phyloP scores from a whole-genome alignment of 2,329 filamentous ascomycete species.

The Trichophyton mentagrophytes region DNA sequence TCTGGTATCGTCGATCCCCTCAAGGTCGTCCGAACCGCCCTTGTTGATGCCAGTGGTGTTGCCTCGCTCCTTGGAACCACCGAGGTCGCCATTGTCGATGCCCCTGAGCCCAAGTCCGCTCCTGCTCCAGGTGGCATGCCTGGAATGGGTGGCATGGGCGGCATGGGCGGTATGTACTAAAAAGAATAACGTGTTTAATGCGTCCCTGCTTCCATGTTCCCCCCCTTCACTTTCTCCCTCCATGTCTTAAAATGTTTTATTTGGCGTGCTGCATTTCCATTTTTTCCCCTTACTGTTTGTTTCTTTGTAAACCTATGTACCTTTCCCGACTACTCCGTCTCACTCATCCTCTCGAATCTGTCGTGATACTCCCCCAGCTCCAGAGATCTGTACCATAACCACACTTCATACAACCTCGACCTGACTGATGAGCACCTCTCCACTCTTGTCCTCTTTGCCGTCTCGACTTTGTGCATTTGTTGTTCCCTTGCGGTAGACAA shows the following conservation, averaged over 20 bases:
- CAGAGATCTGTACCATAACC: neutral
- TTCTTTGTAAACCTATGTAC: neutral
- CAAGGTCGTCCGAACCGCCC: slow-evolving; percentile 96
- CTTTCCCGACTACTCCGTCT: neutral
- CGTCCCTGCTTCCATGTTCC: slow-evolving; percentile 5
- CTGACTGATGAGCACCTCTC: slow-evolving; percentile 6
- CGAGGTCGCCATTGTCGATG: slow-evolving; percentile 95
- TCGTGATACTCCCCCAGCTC: slow-evolving; percentile 4
- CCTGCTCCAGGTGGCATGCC: slow-evolving; percentile 41
- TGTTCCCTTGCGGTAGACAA: neutral
- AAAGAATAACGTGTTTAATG: slow-evolving; percentile 11
- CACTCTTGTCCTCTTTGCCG: slow-evolving; percentile 5
- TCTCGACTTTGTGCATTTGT: neutral
- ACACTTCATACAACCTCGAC: neutral
- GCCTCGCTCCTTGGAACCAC: slow-evolving; percentile 95
- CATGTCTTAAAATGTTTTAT: slow-evolving; percentile 9
- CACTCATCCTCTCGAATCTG: slow-evolving; percentile 3
- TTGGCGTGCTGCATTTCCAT: neutral
- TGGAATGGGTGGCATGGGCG: slow-evolving; percentile 52
- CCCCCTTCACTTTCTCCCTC: slow-evolving; percentile 7
- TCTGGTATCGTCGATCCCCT: slow-evolving; percentile 96
- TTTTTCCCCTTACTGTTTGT: no score
- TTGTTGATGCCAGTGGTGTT: slow-evolving; percentile 89
- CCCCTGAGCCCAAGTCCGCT: slow-evolving; percentile 76
- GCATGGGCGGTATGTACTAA: slow-evolving; percentile 55